Percentiles rank a stretch among this genome's conserved stretches.
Conservation (phyloP, 139 green algal species). For the Asterochloris erici region DNA sequence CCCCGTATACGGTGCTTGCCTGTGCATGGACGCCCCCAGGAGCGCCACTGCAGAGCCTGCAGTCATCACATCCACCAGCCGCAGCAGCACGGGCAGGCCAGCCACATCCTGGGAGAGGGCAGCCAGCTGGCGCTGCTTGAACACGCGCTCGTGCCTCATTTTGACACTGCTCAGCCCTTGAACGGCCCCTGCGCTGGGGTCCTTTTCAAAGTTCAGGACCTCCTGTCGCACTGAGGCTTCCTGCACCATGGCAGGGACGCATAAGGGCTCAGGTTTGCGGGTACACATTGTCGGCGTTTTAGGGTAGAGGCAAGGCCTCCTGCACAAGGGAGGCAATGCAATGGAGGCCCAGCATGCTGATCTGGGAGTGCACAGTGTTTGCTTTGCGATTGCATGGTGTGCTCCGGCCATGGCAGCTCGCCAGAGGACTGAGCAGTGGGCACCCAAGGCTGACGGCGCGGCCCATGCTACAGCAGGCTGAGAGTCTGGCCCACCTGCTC, state of each 20-base stretch:
- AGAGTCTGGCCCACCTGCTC: slow-evolving; percentile 8
- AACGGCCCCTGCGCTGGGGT: slow-evolving; percentile 12
- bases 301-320: neutral
- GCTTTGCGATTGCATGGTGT: too few relatives aligned
- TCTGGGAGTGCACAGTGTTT: neutral
- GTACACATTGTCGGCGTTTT: neutral
- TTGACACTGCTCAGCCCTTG: slow-evolving; percentile 16
- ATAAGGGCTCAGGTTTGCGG: neutral
- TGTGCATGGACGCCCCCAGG: neutral
- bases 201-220: slow-evolving; percentile 8
- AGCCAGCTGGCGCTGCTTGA: slow-evolving; percentile 8
- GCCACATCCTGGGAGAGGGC: neutral
- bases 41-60: neutral
- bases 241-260: neutral
- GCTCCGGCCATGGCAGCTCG: neutral
- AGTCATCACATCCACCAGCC: neutral
- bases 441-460: neutral
- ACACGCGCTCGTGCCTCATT: slow-evolving; percentile 5
- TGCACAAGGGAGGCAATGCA: neutral
- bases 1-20: neutral
- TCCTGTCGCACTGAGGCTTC: slow-evolving; percentile 6
- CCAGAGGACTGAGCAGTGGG: neutral
- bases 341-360: neutral
- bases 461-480: neutral
- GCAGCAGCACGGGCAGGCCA: neutral